Conservation (phyloP, 2,329 filamentous ascomycete genomes). For the Trichoderma arundinaceum region DNA sequence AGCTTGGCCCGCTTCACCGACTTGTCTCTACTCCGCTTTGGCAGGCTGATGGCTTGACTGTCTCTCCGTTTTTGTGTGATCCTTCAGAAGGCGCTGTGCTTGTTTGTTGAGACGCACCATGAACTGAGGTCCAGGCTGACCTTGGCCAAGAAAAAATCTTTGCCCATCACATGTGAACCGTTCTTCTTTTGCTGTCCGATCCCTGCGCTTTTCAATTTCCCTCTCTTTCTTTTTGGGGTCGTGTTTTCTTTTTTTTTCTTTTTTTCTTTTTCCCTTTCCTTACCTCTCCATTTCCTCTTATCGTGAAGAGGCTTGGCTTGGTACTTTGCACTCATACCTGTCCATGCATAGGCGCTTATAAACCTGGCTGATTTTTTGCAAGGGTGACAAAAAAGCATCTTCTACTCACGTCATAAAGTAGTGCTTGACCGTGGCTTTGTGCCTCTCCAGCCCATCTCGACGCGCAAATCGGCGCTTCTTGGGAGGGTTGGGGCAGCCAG, state of each 20-base stretch:
- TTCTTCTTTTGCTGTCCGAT: neutral
- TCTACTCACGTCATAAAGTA: conserved; percentile 39
- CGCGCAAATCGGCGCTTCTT: conserved; percentile 51
- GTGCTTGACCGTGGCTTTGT: conserved; percentile 50
- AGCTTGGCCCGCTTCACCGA: conserved; percentile 8
- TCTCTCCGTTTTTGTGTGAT: neutral
- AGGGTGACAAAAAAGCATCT: too few relatives aligned
- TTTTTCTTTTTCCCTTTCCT: neutral
- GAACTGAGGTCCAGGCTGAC: conserved; percentile 7
- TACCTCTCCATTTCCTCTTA: neutral
- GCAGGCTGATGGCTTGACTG: neutral
- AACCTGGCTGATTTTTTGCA: neutral
- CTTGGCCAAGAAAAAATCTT: neutral
- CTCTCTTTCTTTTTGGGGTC: neutral
- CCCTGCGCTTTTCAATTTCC: conserved; percentile 2
- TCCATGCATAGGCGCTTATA: neutral
- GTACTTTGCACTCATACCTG: conserved; percentile 12
- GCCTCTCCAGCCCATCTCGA: conserved; percentile 50
- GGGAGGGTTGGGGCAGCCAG: conserved; percentile 49
- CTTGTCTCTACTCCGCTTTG: conserved; percentile 17
- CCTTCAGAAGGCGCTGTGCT: conserved; percentile 11
- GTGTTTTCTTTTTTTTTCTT: neutral
- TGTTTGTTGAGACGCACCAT: neutral
- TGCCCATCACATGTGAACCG: conserved; percentile 10
- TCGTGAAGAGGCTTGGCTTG: neutral